Base-by-base conservation (phyloP, 192 early-diverging fungal genomes). In the Mortierella claussenii region DNA sequence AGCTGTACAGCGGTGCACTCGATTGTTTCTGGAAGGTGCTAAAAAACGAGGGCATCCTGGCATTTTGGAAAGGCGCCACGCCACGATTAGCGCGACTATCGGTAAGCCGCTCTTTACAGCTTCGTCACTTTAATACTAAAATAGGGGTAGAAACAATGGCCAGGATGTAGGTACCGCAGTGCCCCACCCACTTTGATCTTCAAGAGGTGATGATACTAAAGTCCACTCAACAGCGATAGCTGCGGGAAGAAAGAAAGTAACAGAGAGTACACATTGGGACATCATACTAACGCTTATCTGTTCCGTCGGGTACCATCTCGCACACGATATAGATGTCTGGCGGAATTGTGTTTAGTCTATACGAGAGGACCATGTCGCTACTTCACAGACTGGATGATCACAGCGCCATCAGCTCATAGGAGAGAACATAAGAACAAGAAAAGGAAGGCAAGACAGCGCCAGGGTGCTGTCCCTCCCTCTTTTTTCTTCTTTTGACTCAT, bases 31-130 rank as follows among this genome's bases (percentile, higher is more conserved):
- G 78, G 68, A 86, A 82, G 62, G 86, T 95, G 3, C 83, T 87
- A 7, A 87, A 82, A 50, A 81, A 88, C 12, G 95, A 95, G 54
- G 96, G 95, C 9, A 56, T 94, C 13, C 33, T 80, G 1, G 93
- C 94, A 0, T 82, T 99, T 55, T 99, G 96, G 97, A 96, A 93
- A 80, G 97, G 95, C 7, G 92, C 96, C 0, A 96, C 96, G 1
- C 95, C 95, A 34, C 85, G 96, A 40, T 80, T 97, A 32, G 88
- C 94, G 11, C 84, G 95, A 47, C 81, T 99, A 53, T 88, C 92
- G 60, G 90, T 93, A 81, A 87, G 90, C 1, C 20, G 46, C 6
- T n/a, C 4, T 15, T 13, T 21, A 24, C 24, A 11, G 49, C 13
- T 13, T 27, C 0, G 13, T 51, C 20, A 51, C 1, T 20, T 10